Conservation (phyloP, 805 yeast species). For the Clavispora santaluciae region DNA sequence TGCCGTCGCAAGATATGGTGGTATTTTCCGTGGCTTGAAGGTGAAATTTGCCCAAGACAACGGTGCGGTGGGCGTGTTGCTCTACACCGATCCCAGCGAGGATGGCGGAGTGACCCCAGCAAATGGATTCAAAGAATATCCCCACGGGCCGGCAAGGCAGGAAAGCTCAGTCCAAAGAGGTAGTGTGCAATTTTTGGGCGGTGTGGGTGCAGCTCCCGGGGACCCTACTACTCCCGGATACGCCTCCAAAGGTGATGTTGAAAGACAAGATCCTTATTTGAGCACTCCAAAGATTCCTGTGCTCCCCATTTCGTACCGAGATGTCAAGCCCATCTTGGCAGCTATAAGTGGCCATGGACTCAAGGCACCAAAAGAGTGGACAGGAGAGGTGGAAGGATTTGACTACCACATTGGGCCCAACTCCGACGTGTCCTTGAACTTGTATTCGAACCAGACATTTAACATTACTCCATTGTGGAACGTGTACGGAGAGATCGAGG, state of each 20-base stretch:
- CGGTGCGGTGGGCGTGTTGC: conserved; percentile 60
- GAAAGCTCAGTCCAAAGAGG: conserved; percentile 59
- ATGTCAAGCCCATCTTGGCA: conserved; percentile 58
- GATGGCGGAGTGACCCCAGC: conserved; percentile 51
- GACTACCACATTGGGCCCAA: conserved; percentile 53
- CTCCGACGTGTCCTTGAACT: conserved; percentile 38
- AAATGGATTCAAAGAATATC: conserved; percentile 55
- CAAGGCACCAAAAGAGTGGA: conserved; percentile 37
- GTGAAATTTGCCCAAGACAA: conserved; percentile 55
- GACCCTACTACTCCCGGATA: conserved; percentile 76
- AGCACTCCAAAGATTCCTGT: conserved; percentile 65
- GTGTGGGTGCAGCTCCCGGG: conserved; percentile 53
- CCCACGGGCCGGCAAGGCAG: conserved; percentile 63
- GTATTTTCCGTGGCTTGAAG: conserved; percentile 49
- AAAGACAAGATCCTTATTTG: conserved; percentile 15
- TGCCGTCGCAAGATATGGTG: conserved; percentile 53
- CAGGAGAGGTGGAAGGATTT: conserved; percentile 34
- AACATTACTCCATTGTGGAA: conserved; percentile 58
- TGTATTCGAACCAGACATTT: conserved; percentile 59
- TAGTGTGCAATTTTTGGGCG: conserved; percentile 52
- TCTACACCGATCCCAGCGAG: conserved; percentile 67
- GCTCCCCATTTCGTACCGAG: conserved; percentile 61
- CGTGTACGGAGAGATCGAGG: conserved; percentile 58
- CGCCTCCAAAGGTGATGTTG: conserved; percentile 39
- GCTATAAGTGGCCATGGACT: conserved; percentile 57